A percentile compares a stretch with the other conserved stretches of the same genome.
phyloP scores from a whole-genome alignment of 1,139 yeast species.

The Saccharomycopsis phalli region DNA sequence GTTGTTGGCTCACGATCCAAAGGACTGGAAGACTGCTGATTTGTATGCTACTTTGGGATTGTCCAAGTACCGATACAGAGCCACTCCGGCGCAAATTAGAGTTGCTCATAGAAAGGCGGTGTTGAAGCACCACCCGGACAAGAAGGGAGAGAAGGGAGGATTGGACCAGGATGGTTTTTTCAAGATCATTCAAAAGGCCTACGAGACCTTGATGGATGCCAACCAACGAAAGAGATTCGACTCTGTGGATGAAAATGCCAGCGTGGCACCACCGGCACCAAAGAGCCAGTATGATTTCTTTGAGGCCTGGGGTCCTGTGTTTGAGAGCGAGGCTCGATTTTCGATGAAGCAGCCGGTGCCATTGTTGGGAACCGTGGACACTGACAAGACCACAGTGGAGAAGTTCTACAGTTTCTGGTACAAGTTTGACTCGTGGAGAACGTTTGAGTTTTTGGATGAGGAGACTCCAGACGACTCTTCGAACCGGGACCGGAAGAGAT shows the following conservation, averaged over 20 bases:
- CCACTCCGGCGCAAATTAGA: conserved; percentile 89
- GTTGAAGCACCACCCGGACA: conserved; percentile 95
- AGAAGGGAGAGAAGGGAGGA: conserved; percentile 77
- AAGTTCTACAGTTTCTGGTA: conserved; percentile 87
- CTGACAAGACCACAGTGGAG: conserved; percentile 80
- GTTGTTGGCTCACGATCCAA: conserved; percentile 81
- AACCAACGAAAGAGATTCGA: conserved; percentile 86
- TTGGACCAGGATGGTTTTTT: conserved; percentile 94
- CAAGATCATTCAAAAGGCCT: conserved; percentile 95
- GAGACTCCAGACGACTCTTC: conserved; percentile 99
- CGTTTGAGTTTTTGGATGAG: conserved; percentile 96
- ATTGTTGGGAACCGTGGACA: conserved; percentile 54
- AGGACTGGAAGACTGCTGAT: conserved; percentile 97
- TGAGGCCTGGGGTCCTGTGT: conserved; percentile 89
- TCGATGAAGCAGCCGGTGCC: conserved; percentile 90
- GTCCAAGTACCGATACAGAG: conserved; percentile 82
- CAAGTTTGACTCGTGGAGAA: conserved; percentile 96
- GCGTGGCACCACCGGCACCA: conserved; percentile 66
- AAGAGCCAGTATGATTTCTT: conserved; percentile 69
- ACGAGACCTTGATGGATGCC: conserved; percentile 82
- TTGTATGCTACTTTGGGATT: conserved; percentile 94
- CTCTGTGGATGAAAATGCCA: conserved; percentile 87
- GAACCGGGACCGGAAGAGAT: conserved; percentile 98
- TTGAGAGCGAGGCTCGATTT: conserved; percentile 84
- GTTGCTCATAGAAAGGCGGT: conserved; percentile 97